Evolutionary conservation across 805 yeast genomes (phyloP), one percentile per base, ranked within the genome.

Genomic region (Candida chilensis): DNA sequence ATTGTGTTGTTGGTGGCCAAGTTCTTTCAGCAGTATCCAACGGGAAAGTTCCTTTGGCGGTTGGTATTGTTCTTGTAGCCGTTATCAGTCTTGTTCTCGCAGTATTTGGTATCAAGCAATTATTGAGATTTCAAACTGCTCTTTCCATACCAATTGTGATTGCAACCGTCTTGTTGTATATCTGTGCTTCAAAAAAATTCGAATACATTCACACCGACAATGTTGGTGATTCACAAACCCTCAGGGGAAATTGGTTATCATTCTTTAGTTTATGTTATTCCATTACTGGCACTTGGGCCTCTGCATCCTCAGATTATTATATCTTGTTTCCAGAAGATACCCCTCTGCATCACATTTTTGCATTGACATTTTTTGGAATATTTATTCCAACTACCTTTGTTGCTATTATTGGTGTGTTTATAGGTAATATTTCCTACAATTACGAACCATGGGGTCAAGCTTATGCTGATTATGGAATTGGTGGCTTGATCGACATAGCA

Each of bases 251-350:
- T 44, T 71, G 81, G 67, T 50, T 85, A 17, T 71, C 84, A 10
- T 82, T 75, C 51, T 82, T 85, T 43, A 69, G 86, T 1, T 61
- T 84, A 32, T 65, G 78, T 27, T 83, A 82, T 45, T 76, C 94
- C 17, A 76, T 80, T 28, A 84, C 95, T 3, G 71, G 85, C 3
- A 83, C 95, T 2, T 86, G 95, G 95, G 88, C 94, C 27, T 78
- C 88, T 2, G 71, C 83, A 36, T 84, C 95, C 0, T 67, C 88
- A 0, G 96, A 86, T 53, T 86, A 86, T 51, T 83, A 83, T 50
- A 72, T 86, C 29, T 61, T 84, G 30, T 75, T 85, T 42, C 95
- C 95, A 1, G 90, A 81, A 43, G 60, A 65, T 24, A 71, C 84
- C 1, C 66, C 81, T 2, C 71, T 72, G 32, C 36, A 50, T 32